phyloP scores from a whole-genome alignment of 2,329 filamentous ascomycete genomes.

The Cladosporium sphaerospermum region DNA sequence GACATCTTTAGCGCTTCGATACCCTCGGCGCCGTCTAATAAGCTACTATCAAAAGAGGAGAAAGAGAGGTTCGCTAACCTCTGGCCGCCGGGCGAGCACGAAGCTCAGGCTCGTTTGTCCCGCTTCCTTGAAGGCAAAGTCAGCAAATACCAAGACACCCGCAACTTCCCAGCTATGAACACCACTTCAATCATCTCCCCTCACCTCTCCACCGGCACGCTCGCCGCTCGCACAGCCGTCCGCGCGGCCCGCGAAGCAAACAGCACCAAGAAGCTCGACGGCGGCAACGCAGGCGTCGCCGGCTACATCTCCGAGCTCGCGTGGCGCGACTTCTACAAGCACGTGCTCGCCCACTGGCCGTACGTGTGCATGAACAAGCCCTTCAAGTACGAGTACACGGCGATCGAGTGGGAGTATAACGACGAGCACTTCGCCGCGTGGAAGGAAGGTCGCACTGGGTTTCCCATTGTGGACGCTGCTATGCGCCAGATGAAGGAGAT shows the following conservation, averaged over 20 bases:
- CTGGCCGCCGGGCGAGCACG: conserved; percentile 72
- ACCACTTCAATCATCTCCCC: conserved; percentile 65
- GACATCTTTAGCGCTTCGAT: conserved; percentile 56
- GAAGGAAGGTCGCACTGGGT: conserved; percentile 69
- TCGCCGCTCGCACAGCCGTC: conserved; percentile 63
- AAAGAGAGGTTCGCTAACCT: conserved; percentile 51
- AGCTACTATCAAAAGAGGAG: conserved; percentile 55
- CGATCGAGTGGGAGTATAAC: conserved; percentile 77
- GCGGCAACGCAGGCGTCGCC: conserved; percentile 58
- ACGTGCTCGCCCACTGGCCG: conserved; percentile 79
- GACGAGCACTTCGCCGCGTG: conserved; percentile 63
- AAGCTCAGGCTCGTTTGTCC: conserved; percentile 57
- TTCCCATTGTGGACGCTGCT: conserved; percentile 77
- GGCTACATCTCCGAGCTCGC: conserved; percentile 78
- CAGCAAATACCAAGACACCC: conserved; percentile 53
- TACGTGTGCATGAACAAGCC: conserved; percentile 74
- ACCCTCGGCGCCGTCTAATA: conserved; percentile 58
- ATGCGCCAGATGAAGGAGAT: conserved; percentile 68
- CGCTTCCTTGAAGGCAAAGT: conserved; percentile 64
- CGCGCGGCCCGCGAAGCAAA: conserved; percentile 57
- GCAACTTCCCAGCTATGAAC: conserved; percentile 60
- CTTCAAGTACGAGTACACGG: conserved; percentile 77
- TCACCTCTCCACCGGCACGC: conserved; percentile 63
- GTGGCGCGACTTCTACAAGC: conserved; percentile 84
- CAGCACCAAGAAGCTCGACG: conserved; percentile 57